phyloP scores from a whole-genome alignment of 371 early-diverging fungal genomes.

The Mucor indicus region DNA sequence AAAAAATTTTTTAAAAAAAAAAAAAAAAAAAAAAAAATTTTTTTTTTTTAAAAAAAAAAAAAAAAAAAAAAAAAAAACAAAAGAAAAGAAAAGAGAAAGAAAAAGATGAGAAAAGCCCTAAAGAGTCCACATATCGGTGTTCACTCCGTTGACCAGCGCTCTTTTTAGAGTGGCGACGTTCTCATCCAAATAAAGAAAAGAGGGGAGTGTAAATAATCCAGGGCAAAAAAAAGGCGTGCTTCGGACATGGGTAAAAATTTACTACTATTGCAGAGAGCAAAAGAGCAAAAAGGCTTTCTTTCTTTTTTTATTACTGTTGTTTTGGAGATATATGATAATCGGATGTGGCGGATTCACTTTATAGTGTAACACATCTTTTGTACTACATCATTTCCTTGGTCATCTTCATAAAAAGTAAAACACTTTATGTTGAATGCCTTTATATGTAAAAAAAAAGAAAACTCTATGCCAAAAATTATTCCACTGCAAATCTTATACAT shows the following conservation, averaged over 20 bases:
- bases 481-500: no score
- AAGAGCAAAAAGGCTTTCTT: slow-evolving; percentile 4
- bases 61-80: slow-evolving; percentile 1
- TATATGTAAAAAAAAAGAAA: no score
- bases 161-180: slow-evolving; percentile 8
- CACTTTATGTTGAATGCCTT: no score
- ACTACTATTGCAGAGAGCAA: slow-evolving; percentile 12
- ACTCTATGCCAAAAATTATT: no score
- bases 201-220: slow-evolving; percentile 2
- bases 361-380: no score
- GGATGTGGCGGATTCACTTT: no score
- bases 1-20: no score
- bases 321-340: neutral
- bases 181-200: slow-evolving; percentile 1
- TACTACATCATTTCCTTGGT: no score
- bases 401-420: no score
- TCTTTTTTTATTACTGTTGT: no score
- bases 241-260: slow-evolving; percentile 18
- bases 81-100: slow-evolving; percentile 1
- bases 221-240: slow-evolving; percentile 14
- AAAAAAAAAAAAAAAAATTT: neutral
- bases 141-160: neutral
- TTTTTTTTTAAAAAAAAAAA: neutral
- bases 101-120: slow-evolving; percentile 6
- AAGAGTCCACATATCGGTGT: neutral